Evolutionary conservation across 441 rosid genomes (phyloP).

Genomic region (Bocquillonia castaneifolia): DNA sequence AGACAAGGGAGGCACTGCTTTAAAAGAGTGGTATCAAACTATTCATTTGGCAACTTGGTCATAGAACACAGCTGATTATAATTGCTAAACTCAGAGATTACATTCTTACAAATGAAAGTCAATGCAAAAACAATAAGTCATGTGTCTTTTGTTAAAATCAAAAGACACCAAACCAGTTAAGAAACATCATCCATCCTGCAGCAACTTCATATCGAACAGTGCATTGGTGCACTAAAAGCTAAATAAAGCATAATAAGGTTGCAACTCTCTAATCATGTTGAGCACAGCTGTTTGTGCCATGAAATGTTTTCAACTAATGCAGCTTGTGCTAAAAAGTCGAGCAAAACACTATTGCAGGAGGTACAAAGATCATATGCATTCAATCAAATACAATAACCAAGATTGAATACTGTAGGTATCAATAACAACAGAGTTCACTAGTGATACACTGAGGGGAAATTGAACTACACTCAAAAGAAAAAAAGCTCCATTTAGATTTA

Average conservation of each 20-base stretch:
- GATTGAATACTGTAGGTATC: background rate
- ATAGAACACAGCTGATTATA: slow-evolving; percentile 1
- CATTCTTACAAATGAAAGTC: background rate
- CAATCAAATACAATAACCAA: background rate
- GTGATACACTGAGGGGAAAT: background rate
- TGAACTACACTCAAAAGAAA: background rate
- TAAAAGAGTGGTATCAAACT: background rate
- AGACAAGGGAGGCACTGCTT: too few relatives aligned
- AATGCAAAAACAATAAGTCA: background rate
- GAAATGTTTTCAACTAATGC: background rate
- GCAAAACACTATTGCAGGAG: background rate
- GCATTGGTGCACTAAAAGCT: too few relatives aligned
- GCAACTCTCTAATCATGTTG: too few relatives aligned
- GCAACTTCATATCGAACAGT: too few relatives aligned
- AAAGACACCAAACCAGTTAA: too few relatives aligned
- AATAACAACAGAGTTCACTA: background rate
- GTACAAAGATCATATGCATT: background rate
- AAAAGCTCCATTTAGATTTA: background rate
- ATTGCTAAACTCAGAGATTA: background rate
- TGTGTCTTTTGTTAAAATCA: background rate
- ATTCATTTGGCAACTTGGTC: too few relatives aligned
- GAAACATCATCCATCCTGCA: too few relatives aligned
- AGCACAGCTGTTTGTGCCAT: too few relatives aligned
- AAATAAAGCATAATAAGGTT: too few relatives aligned
- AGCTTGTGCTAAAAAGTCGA: background rate